These are phyloP conservation scores for Gossypium laxum DNA, from an alignment of 441 rosid genomes.

Conservation along the genomic window DNA sequence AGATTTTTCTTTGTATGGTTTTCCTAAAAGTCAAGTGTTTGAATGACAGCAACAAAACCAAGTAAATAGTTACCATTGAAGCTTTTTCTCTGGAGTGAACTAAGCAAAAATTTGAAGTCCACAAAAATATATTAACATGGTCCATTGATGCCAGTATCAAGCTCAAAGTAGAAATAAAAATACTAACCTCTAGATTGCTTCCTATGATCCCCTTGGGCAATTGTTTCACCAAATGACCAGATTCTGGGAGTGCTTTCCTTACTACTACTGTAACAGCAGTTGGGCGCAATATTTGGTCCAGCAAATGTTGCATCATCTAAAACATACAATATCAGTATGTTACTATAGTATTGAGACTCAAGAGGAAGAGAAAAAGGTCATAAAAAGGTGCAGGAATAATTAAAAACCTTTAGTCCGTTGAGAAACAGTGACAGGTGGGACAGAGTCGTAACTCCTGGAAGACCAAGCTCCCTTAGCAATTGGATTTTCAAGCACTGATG, in stretches of 20 bases:
- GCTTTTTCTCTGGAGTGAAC: too few species aligned
- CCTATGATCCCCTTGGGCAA: slow-evolving; percentile 32
- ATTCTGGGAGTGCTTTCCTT: slow-evolving; percentile 46
- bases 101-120: too few species aligned
- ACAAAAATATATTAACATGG: background rate
- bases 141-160: background rate
- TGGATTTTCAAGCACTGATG: slow-evolving; percentile 34
- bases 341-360: background rate
- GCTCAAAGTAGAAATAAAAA: slow-evolving; percentile 12
- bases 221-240: slow-evolving; percentile 31
- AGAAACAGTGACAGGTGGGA: slow-evolving; percentile 28
- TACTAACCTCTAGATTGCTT: slow-evolving; percentile 48
- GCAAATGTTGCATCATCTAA: slow-evolving; percentile 35
- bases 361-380: background rate
- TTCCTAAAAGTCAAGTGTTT: too few species aligned
- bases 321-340: slow-evolving; percentile 1
- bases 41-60: too few species aligned
- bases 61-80: too few species aligned
- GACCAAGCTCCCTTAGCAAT: slow-evolving; percentile 27
- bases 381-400: background rate
- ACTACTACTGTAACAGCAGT: slow-evolving; percentile 40
- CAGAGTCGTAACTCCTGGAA: slow-evolving; percentile 37
- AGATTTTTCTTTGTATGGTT: too few species aligned
- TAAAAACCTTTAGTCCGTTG: slow-evolving; percentile 39
- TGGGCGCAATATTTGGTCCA: slow-evolving; percentile 23